Base-by-base conservation (phyloP, 75 land plant species). In the Cunninghamia lanceolata region DNA sequence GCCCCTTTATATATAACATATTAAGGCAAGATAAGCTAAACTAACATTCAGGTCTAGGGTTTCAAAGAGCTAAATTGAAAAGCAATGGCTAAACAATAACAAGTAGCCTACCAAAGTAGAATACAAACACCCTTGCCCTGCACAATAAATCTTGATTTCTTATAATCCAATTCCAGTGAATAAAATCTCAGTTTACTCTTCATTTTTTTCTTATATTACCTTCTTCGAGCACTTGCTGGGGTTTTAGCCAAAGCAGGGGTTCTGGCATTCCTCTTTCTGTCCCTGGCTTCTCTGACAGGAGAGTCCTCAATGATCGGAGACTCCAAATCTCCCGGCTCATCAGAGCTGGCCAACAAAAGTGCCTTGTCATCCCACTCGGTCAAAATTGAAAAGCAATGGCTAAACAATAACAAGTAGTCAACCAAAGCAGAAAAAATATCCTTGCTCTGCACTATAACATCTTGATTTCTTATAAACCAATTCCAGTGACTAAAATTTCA, bases 321-420 rank as follows among this genome's bases (percentile, higher is more conserved):
- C 28, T 39, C 43, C 80, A 80, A 50, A 54, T 66, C 78, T 39
- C 25, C 63, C 21, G 40, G 34, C 35, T 53, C 63, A 17, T 52
- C 88, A 40, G 89, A 87, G 50, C 85, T 89, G 4, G 94, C 96
- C 66, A 91, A 13, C n/a, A 96, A 86, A 83, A 97, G 91, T 2
- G 98, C 89, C 74, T 96, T 98, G 75, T 96, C 99, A 85, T 96
- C 99, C 98, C 98, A 98, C 3, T 98, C 98, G 19, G 99, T 96
- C 94, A 92, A 90, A 21, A 66, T 28, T 66, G 70, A 21, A 28
- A 66, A 68, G 71, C 71, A 28, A n/a, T 68, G 71, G 7, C 9
- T 32, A 8, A 28, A 9, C 28, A 71, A 71, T 71, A 10, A 71
- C 13, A 71, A 32, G 75, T 1, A 71, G 15, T 36, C 75, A 21